Evolutionary conservation across 1,284 basidiomycete genomes (phyloP), one percentile per base, ranked within the genome.

Genomic region (Amylostereum chailletii): DNA sequence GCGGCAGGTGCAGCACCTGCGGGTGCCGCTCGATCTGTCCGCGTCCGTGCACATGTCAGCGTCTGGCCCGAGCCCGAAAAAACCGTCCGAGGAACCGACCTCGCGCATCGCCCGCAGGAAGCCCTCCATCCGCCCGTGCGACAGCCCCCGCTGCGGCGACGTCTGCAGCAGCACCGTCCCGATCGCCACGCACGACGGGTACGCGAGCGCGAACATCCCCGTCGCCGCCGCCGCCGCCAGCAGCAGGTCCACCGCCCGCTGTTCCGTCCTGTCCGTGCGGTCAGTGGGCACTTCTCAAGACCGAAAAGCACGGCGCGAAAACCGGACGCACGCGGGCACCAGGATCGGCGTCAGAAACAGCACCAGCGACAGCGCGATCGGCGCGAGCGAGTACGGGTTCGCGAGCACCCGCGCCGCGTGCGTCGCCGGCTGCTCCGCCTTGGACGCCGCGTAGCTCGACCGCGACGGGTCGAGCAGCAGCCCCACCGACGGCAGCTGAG

Each of bases 81-180:
- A n/a, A n/a, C n/a, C n/a, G n/a, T n/a, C n/a, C n/a, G n/a, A n/a
- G n/a, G n/a, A n/a, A n/a, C 75, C 19, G 55, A 89, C 84, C 69
- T 94, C 91, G 31, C 85, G 80, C 71, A 94, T 81, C 1, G 79
- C 83, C 5, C 84, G 74, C 53, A 88, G 71, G 57, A 95, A 86
- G 0, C 77, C 72, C 56, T 88, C 83, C 83, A 91, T 91, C 50
- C 82, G 77, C 2, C 78, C 81, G 44, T 74, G 74, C 1, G 71
- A 64, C 1, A 75, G 57, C 1, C 82, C 78, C 26, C 85, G 70
- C 4, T 71, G 66, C 0, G 93, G 93, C 0, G 91, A 80, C 0
- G 93, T 96, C 63, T 96, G 93, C 2, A 96, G 67, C 1, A 97
- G 71, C 1, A 93, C 83, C 6, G 85, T 81, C 2, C 89, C 92